Evolutionary conservation across 345 rosid genomes (phyloP).

Genomic region (Euphorbia tirucalli): DNA sequence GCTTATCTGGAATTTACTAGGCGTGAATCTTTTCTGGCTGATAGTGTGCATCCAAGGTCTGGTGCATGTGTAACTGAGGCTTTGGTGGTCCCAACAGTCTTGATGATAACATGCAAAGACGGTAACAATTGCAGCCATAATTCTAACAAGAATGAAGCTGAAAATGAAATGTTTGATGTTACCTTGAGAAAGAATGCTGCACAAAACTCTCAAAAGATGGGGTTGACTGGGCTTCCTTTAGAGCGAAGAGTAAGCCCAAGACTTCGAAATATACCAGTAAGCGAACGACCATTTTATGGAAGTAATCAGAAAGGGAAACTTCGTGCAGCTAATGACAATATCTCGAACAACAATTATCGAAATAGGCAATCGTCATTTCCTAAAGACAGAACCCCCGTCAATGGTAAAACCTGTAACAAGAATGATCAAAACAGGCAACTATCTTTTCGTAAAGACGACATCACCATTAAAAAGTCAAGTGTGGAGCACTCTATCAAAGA

Average conservation of each 20-base stretch:
- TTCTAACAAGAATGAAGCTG: neutral
- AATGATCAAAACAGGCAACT: conserved; percentile 6
- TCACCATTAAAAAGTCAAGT: conserved; percentile 10
- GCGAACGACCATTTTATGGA: conserved; percentile 11
- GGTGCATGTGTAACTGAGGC: neutral
- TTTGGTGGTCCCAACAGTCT: neutral
- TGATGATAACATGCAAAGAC: neutral
- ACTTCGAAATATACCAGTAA: neutral
- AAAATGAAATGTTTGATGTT: neutral
- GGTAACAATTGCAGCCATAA: neutral
- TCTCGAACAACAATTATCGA: neutral
- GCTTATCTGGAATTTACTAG: neutral
- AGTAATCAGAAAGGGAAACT: neutral
- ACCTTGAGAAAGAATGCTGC: neutral
- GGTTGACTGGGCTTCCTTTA: neutral
- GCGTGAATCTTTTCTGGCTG: conserved; percentile 10
- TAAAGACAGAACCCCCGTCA: too few relatives aligned
- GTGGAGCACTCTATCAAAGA: conserved; percentile 5
- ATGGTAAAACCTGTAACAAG: neutral
- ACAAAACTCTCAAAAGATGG: neutral
- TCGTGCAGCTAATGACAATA: neutral
- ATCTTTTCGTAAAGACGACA: neutral
- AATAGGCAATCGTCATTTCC: neutral
- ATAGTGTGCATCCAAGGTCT: conserved; percentile 1
- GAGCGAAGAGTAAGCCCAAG: conserved; percentile 17